Conservation (phyloP, 768 basidiomycete species). For the Boletus vinaceobasis region DNA sequence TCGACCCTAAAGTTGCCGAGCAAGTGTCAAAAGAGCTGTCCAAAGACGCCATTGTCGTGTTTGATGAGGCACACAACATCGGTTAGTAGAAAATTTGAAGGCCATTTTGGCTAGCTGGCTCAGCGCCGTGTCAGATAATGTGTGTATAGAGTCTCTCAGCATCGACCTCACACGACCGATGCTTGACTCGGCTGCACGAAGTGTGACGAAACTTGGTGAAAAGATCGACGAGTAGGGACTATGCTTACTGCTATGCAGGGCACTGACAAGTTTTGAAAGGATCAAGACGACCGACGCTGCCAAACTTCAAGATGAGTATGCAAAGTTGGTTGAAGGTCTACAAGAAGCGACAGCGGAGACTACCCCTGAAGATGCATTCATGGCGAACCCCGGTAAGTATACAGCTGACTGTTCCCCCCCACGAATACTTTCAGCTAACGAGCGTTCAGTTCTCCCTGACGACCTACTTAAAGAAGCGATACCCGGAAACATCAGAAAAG, state of each 20-base stretch:
- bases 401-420: not conserved
- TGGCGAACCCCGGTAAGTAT: conserved; percentile 82
- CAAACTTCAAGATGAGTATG: conserved; percentile 95
- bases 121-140: conserved; percentile 64
- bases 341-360: conserved; percentile 66
- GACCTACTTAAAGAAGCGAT: conserved; percentile 94
- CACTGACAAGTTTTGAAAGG: conserved; percentile 40
- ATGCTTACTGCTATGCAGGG: not conserved
- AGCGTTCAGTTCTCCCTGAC: conserved; percentile 75
- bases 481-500: conserved; percentile 97
- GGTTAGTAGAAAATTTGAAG: conserved; percentile 45
- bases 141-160: conserved; percentile 97
- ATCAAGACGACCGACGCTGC: conserved; percentile 92
- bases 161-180: conserved; percentile 97
- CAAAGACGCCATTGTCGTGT: conserved; percentile 97
- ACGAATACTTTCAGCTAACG: not conserved
- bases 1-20: conserved; percentile 98
- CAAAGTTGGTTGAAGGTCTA: conserved; percentile 89
- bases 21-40: conserved; percentile 98
- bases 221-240: conserved; percentile 87
- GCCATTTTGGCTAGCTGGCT: not conserved
- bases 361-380: conserved; percentile 72
- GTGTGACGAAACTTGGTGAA: conserved; percentile 80
- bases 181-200: conserved; percentile 91
- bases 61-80: conserved; percentile 99